Evolutionary conservation across 1,139 yeast species (phyloP), one percentile per base, ranked within the genome.

Genomic region (Yamadazyma pseudoaaseri): DNA sequence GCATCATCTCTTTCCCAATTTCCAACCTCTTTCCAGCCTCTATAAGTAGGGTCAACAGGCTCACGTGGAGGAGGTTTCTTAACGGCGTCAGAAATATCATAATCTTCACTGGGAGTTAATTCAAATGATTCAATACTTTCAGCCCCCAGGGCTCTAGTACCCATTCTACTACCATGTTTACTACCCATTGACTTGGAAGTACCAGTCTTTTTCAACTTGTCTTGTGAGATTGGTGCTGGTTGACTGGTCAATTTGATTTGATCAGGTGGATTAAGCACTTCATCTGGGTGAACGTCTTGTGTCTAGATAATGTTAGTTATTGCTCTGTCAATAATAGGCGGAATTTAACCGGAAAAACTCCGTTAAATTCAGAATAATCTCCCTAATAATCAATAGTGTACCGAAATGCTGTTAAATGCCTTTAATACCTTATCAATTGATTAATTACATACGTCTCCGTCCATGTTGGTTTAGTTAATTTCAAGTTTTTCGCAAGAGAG

Each of bases 11-110:
- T 79, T 49, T 79, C 86, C 82, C 86, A 90, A 16, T 89, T 86
- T 11, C 95, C 92, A 31, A 86, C 90, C 60, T 90, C 96, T 55
- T 82, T 86, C 97, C 97, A 90, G 14, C 97, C 97, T 37, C 87
- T 71, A 51, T 73, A 81, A 1, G 89, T 72, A 1, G 92, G 85
- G 18, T 75, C 79, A 6, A 70, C 76, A 1, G 81, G 59, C 30
- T 65, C 58, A 54, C 92, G 69, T 23, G 76, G 73, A 1, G 68
- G 65, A 2, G 75, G 75, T 40, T 69, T 70, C 39, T 67, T 66
- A 5, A 59, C 58, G 34, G 60, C 62, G 18, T 58, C 56, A 3
- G 58, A 37, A 33, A 58, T 44, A 38, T 70, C 75, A 32, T 55
- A 58, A 38, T 65, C 62, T 40, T 56, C 63, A 44, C 65, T 60